phyloP scores from a whole-genome alignment of 2,329 filamentous ascomycete genomes.

The Aspergillus hiratsukae region DNA sequence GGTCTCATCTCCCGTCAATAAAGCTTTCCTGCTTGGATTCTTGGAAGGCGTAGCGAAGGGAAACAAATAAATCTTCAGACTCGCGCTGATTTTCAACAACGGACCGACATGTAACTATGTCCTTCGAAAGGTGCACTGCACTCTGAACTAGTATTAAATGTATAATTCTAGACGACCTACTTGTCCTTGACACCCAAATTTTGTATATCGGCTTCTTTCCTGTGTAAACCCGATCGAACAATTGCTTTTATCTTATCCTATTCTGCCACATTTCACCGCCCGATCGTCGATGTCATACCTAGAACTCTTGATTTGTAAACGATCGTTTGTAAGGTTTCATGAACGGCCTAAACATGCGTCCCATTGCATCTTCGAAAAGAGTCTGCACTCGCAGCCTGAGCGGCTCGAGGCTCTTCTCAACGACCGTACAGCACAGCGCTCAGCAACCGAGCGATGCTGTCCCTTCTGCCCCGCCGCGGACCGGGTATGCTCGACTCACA shows the following conservation, averaged over 20 bases:
- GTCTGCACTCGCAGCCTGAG: slow-evolving; percentile 28
- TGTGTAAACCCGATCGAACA: not conserved
- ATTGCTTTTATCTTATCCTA: not conserved
- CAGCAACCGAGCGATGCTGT: slow-evolving; percentile 17
- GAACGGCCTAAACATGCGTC: slow-evolving; percentile 22
- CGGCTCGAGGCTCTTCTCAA: slow-evolving; percentile 28
- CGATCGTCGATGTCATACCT: slow-evolving; percentile 19
- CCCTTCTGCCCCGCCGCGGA: slow-evolving; percentile 34
- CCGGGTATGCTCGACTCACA: slow-evolving; percentile 53
- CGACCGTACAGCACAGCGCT: slow-evolving; percentile 13
- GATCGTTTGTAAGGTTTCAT: slow-evolving; percentile 2
- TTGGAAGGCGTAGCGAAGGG: slow-evolving; percentile 55
- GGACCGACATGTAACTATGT: not conserved
- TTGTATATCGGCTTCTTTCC: not conserved
- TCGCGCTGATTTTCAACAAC: not conserved
- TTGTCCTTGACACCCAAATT: not conserved
- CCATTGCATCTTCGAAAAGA: slow-evolving; percentile 18
- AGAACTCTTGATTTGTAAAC: slow-evolving; percentile 21
- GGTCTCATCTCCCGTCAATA: slow-evolving; percentile 61
- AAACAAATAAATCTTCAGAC: slow-evolving; percentile 24
- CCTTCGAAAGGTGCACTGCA: not conserved
- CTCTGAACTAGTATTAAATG: not conserved
- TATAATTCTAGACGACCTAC: not conserved
- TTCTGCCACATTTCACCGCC: slow-evolving; percentile 25
- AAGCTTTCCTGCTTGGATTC: slow-evolving; percentile 72